phyloP scores from a whole-genome alignment of 139 green algal species.

The Bryopsis sp. region DNA sequence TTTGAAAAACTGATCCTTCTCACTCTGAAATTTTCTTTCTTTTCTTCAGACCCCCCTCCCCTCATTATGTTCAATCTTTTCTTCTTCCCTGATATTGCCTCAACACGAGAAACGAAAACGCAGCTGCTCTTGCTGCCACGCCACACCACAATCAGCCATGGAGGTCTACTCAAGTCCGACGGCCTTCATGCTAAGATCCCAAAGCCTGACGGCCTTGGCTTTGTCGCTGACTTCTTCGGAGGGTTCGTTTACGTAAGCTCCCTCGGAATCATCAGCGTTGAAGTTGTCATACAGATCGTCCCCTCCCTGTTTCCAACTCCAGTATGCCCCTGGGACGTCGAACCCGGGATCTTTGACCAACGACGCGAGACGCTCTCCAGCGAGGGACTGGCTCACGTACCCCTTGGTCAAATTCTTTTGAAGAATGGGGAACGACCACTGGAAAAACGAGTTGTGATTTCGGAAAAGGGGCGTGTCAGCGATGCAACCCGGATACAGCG shows the following conservation, averaged over 20 bases:
- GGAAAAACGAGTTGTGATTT: slow-evolving; percentile 65
- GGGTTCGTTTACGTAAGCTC: slow-evolving; percentile 56
- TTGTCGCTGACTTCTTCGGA: slow-evolving; percentile 53
- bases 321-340: slow-evolving; percentile 67
- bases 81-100: too few species aligned
- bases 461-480: slow-evolving; percentile 89
- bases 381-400: slow-evolving; percentile 81
- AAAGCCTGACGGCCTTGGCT: slow-evolving; percentile 67
- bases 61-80: too few species aligned
- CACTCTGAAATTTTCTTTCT: too few species aligned
- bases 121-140: too few species aligned
- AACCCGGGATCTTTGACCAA: slow-evolving; percentile 25
- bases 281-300: too few species aligned
- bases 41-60: too few species aligned
- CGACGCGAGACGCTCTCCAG: slow-evolving; percentile 69
- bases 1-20: too few species aligned
- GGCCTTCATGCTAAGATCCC: slow-evolving; percentile 60
- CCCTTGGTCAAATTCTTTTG: slow-evolving; percentile 95
- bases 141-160: too few species aligned
- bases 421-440: slow-evolving; percentile 73
- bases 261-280: slow-evolving; percentile 45
- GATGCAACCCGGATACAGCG: slow-evolving; percentile 95
- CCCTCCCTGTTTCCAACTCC: slow-evolving; percentile 79
- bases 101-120: too few species aligned
- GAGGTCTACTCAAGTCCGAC: too few species aligned